A percentile compares a stretch with the other conserved stretches of the same genome.
Conservation (phyloP, 2,329 filamentous ascomycete genomes). For the Pseudocercospora pini-densiflorae region DNA sequence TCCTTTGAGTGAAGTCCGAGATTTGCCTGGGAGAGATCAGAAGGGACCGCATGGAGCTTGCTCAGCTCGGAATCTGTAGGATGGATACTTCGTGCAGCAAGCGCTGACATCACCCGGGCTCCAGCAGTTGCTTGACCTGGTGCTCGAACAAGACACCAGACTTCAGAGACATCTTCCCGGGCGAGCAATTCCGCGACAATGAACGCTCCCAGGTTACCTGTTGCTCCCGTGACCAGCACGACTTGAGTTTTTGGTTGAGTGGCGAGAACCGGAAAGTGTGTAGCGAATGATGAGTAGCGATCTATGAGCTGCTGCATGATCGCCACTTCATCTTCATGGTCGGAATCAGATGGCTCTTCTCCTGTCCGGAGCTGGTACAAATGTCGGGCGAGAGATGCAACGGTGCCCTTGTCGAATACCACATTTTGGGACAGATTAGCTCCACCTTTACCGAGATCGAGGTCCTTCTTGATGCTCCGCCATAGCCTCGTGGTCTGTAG, state of each 20-base stretch:
- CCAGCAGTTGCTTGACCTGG: slow-evolving; percentile 40
- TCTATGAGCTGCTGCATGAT: slow-evolving; percentile 54
- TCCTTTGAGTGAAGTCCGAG: slow-evolving; percentile 34
- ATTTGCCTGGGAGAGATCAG: slow-evolving; percentile 32
- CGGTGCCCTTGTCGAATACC: slow-evolving; percentile 62
- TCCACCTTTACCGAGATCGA: slow-evolving; percentile 23
- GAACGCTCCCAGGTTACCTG: slow-evolving; percentile 68
- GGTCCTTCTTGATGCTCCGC: slow-evolving; percentile 30
- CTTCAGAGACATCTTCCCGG: slow-evolving; percentile 38
- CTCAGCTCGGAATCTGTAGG: slow-evolving; percentile 24
- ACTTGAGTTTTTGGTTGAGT: slow-evolving; percentile 26
- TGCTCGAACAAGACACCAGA: slow-evolving; percentile 61
- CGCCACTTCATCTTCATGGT: slow-evolving; percentile 44
- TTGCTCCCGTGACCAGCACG: slow-evolving; percentile 64
- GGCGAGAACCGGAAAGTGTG: slow-evolving; percentile 28
- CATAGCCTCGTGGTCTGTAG: slow-evolving; percentile 38
- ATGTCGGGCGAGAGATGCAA: slow-evolving; percentile 49
- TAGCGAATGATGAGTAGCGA: slow-evolving; percentile 48
- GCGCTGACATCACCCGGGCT: slow-evolving; percentile 43
- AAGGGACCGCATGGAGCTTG: slow-evolving; percentile 32
- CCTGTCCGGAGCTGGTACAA: slow-evolving; percentile 51
- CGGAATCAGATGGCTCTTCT: slow-evolving; percentile 30
- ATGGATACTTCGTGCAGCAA: slow-evolving; percentile 43
- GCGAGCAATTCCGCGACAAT: slow-evolving; percentile 49
- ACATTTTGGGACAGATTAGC: slow-evolving; percentile 55